phyloP scores from a whole-genome alignment of 441 rosid genomes.

The Rhodomyrtus psidioides region DNA sequence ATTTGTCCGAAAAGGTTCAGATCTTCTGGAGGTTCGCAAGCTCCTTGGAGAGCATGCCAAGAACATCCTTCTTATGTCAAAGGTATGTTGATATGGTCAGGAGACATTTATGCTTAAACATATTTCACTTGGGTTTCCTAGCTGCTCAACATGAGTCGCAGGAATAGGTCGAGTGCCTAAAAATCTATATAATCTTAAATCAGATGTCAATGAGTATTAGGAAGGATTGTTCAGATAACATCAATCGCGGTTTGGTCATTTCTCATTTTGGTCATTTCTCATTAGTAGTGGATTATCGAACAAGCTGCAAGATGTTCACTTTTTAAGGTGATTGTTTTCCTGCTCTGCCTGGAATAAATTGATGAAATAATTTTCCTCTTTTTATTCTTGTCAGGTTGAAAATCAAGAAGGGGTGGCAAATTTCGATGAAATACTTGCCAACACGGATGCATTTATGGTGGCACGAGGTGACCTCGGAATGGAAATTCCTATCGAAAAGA shows the following conservation, averaged over 20 bases:
- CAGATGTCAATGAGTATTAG: background rate
- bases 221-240: background rate
- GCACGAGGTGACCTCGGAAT: conserved; percentile 97
- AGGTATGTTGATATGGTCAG: conserved; percentile 34
- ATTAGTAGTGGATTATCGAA: background rate
- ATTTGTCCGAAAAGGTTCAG: conserved; percentile 90
- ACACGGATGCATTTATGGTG: conserved; percentile 93
- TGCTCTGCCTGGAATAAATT: background rate
- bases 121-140: background rate
- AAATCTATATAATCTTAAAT: background rate
- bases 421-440: conserved; percentile 76
- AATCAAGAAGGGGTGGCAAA: conserved; percentile 94
- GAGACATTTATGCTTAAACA: background rate
- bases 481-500: conserved; percentile 97
- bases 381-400: conserved; percentile 49
- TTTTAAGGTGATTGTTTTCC: background rate
- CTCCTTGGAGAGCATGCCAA: conserved; percentile 70
- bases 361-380: background rate
- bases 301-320: background rate
- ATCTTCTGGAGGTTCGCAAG: conserved; percentile 73
- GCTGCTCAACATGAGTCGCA: background rate
- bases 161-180: background rate
- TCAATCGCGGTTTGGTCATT: too few species aligned
- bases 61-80: conserved; percentile 86
- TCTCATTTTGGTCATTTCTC: background rate